Base-by-base conservation (phyloP, 2,329 filamentous ascomycete species). In the Colletotrichum lentis region DNA sequence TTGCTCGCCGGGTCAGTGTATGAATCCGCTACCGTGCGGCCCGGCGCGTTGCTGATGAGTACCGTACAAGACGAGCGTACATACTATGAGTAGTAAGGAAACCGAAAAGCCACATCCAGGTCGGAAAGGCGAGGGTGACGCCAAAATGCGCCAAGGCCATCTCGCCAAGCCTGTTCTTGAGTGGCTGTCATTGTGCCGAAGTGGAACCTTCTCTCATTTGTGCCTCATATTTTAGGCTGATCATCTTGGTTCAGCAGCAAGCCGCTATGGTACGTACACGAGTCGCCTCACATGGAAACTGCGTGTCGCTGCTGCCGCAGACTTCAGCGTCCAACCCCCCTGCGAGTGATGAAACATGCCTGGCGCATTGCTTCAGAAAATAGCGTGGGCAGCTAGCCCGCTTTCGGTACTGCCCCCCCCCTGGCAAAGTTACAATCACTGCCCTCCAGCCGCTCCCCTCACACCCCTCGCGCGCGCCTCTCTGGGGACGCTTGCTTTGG, bases 291-390 rank as follows among this genome's bases (percentile, higher is more conserved):
- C 60, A 62, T 53, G 62, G 60, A 46, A 69, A 24, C 54, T 56
- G 62, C 60, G 63, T 64, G 64, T 60, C 57, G 66, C 63, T 63
- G 66, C 66, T n/a, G n/a, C n/a, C 54, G 66, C 61, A 67, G 44
- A 39, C n/a, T 43, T 12, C 14, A n/a, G 57, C 56, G 59, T 61
- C 60, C 54, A 63, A 69, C 53, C 62, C 62, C 54, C n/a, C n/a
- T 77, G 77, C 74, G 78, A 75, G 80, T 78, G 73, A 70, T 84
- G 83, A 85, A 85, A 85, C 83, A 74, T 75, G 78, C 78, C 81
- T 83, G 82, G 80, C 75, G 80, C 80, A 81, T 66, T 82, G 81
- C 82, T 77, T 84, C 81, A 83, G 80, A 81, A 78, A 76, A 76
- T 75, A 77, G 75, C 78, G 74, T 72, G 55, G 62, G 75, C 75